Evolutionary conservation across 106 monocot genomes (phyloP).

Genomic region (Dendrobium officinale): DNA sequence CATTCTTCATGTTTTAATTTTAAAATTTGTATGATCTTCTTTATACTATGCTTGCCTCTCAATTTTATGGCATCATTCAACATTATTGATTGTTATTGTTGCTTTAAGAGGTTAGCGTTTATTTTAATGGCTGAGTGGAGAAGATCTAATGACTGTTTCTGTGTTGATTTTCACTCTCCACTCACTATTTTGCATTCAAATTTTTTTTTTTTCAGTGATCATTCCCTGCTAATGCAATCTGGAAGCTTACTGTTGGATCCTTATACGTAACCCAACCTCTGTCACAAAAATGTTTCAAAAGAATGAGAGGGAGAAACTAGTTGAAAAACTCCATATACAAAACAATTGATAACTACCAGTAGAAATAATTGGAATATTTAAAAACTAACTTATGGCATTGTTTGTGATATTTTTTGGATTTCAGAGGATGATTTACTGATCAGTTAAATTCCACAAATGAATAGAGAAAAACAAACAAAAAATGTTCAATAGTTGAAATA

Average conservation of each 20-base stretch:
- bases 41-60: no score
- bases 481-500: not conserved
- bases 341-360: not conserved
- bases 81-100: no score
- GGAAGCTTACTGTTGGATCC: conserved; percentile 70
- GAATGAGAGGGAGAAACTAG: conserved; percentile 7
- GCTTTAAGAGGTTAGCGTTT: no score
- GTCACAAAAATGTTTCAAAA: conserved; percentile 20
- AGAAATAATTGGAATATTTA: not conserved
- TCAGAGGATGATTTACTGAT: not conserved
- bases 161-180: no score
- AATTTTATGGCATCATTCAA: no score
- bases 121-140: no score
- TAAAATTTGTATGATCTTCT: no score
- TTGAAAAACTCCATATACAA: not conserved
- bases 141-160: no score
- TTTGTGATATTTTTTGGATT: not conserved
- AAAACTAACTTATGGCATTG: not conserved
- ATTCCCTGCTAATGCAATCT: no score
- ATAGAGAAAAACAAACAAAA: not conserved
- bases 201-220: no score
- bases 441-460: not conserved
- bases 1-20: no score
- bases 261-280: conserved; percentile 98
- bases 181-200: no score